Evolutionary conservation across 164 flowering plant genomes (phyloP), one percentile per base, ranked within the genome.

Genomic region (Cinnamomum chago): DNA sequence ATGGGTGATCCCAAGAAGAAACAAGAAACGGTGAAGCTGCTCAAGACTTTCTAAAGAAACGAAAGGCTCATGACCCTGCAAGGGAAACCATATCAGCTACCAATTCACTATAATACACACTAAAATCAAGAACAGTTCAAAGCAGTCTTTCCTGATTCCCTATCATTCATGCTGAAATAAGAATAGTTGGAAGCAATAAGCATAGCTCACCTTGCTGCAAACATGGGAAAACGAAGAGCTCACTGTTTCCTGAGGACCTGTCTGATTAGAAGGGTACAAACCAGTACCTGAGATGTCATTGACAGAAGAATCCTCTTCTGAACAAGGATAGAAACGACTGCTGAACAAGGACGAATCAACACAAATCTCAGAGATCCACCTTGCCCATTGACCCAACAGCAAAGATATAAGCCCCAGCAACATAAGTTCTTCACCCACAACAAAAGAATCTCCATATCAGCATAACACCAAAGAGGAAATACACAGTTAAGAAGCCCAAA

Each of bases 391-490:
- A 28, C 91, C 94, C 93, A 95, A 78, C 82, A 95, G 55, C 85
- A 95, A 72, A 65, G 99, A 95, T 86, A 95, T 88, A 30, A 95
- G 91, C 75, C 99, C 99, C 80, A 93, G 93, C 78, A 95, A 87
- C 97, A 95, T 93, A 82, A 95, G 77, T 90, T 93, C 99, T 73
- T n/a, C 69, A 55, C 17, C 60, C 67, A 10, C 28, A 47, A 28
- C 27, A 62, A 17, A 52, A 35, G 62, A 60, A 50, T 35, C 74
- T 23, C 10, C 52, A 20, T 35, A 72, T 28, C 66, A 71, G 15
- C 40, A 58, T 23, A 22, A 27, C 40, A 66, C 40, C 28, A 66
- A 27, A 30, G 66, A 24, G 27, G 27, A 64, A 64, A 64, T 12
- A 55, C 0, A 55, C 60, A 55, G 60, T 55, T 35, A 7, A 35